Evolutionary conservation across 306 rosid species (phyloP).

Genomic region (Myrica gale): DNA sequence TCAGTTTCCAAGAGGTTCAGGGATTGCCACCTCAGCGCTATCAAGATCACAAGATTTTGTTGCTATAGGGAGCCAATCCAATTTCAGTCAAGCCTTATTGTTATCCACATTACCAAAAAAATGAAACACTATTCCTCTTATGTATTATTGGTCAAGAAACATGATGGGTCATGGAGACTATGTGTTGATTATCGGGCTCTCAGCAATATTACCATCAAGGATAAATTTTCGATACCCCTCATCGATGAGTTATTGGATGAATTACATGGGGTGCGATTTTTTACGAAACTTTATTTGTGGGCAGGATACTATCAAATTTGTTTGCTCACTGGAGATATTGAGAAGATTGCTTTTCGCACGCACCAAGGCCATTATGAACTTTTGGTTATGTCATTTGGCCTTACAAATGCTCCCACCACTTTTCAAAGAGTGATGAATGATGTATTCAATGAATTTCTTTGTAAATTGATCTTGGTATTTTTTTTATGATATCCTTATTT

Average conservation of each 20-base stretch:
- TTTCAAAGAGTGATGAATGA: slow-evolving; percentile 5
- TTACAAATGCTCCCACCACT: not conserved
- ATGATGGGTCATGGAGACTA: not conserved
- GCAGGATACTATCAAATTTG: not conserved
- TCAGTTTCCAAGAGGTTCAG: not conserved
- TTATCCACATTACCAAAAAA: too few species aligned
- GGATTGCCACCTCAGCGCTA: not conserved
- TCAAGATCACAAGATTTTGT: not conserved
- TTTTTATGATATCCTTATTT: not conserved
- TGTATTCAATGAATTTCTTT: not conserved
- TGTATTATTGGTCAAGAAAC: not conserved
- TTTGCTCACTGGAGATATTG: not conserved
- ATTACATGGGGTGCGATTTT: not conserved
- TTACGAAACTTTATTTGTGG: not conserved
- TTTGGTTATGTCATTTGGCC: not conserved
- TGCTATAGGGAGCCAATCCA: not conserved
- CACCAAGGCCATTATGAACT: not conserved
- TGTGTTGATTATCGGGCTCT: not conserved
- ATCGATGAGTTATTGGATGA: not conserved
- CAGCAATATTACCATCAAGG: not conserved
- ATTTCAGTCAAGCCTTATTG: too few species aligned
- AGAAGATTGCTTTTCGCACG: not conserved
- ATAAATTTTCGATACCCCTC: not conserved
- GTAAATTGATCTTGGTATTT: not conserved
- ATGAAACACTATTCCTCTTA: not conserved